These are phyloP conservation scores for Cenococcum geophilum DNA, from an alignment of 495 filamentous ascomycete genomes.

Conservation along the genomic window DNA sequence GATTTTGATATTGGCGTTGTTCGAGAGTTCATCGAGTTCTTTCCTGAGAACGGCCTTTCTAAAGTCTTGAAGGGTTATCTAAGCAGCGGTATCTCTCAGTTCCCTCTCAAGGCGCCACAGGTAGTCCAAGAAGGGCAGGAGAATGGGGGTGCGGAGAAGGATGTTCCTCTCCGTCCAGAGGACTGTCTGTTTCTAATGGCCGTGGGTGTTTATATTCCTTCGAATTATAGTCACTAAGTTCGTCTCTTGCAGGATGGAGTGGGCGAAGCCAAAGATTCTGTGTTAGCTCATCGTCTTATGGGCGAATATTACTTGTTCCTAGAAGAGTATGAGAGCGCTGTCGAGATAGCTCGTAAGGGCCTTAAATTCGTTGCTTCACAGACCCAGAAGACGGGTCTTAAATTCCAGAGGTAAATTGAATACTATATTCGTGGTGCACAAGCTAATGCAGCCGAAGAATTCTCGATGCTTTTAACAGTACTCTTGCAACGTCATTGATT, in stretches of 20 bases:
- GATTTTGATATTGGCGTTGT: constrained; percentile 61
- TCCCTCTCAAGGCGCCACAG: constrained; percentile 45
- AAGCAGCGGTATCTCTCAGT: constrained; percentile 77
- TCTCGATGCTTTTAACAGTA: constrained; percentile 64
- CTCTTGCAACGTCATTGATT: constrained; percentile 74
- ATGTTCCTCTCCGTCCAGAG: constrained; percentile 52
- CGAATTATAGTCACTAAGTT: background rate
- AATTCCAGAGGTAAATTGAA: constrained; percentile 48
- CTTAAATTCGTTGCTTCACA: constrained; percentile 54
- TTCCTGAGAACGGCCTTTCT: constrained; percentile 73
- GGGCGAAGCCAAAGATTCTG: constrained; percentile 59
- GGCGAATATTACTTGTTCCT: constrained; percentile 76
- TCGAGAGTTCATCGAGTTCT: constrained; percentile 72
- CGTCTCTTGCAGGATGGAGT: constrained; percentile 55
- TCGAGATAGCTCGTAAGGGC: constrained; percentile 70
- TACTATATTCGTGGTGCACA: no score
- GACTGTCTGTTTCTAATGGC: constrained; percentile 75
- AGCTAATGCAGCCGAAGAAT: constrained; percentile 38
- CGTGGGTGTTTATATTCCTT: constrained; percentile 2
- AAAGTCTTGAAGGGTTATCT: constrained; percentile 77
- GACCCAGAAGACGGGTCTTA: constrained; percentile 56
- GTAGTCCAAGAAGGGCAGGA: constrained; percentile 32
- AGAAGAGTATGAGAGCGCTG: constrained; percentile 80
- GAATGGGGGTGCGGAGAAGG: constrained; percentile 35
- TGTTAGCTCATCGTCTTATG: constrained; percentile 78